Evolutionary conservation across 1,139 yeast species (phyloP).

Genomic region (Candida sojae): DNA sequence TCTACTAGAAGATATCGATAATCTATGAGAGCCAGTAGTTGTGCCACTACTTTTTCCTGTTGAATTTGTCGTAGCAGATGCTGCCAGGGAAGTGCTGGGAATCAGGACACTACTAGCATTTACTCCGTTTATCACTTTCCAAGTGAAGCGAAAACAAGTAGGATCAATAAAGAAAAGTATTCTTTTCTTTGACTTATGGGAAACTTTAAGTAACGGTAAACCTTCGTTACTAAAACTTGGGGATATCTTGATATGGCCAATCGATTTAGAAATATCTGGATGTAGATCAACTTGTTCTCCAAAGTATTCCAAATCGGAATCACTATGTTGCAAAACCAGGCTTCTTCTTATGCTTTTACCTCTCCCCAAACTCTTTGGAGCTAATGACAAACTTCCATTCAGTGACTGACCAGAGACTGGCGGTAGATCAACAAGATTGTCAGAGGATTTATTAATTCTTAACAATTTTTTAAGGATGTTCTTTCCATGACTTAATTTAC

Average conservation of each 20-base stretch:
- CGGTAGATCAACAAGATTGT: slow-evolving; percentile 9
- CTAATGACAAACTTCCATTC: background rate
- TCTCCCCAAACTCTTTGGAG: slow-evolving; percentile 2
- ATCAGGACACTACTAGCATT: slow-evolving; percentile 10
- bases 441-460: slow-evolving; percentile 15
- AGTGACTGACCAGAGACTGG: background rate
- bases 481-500: slow-evolving; percentile 8
- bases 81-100: slow-evolving; percentile 14
- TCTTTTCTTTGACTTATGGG: slow-evolving; percentile 67
- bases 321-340: background rate
- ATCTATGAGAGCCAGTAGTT: slow-evolving; percentile 14
- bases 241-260: slow-evolving; percentile 20
- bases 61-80: slow-evolving; percentile 16
- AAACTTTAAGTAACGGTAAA: slow-evolving; percentile 58
- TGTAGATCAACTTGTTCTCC: slow-evolving; percentile 10
- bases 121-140: slow-evolving; percentile 34
- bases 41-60: slow-evolving; percentile 9
- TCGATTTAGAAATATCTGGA: slow-evolving; percentile 13
- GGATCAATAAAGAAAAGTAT: slow-evolving; percentile 37
- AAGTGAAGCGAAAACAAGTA: slow-evolving; percentile 41
- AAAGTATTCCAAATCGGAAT: slow-evolving; percentile 4
- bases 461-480: slow-evolving; percentile 16
- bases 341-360: slow-evolving; percentile 7
- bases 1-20: slow-evolving; percentile 12
- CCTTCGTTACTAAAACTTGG: slow-evolving; percentile 43